Evolutionary conservation across 2,329 filamentous ascomycete genomes (phyloP), one percentile per base, ranked within the genome.

Genomic region (Xylaria polymorpha): DNA sequence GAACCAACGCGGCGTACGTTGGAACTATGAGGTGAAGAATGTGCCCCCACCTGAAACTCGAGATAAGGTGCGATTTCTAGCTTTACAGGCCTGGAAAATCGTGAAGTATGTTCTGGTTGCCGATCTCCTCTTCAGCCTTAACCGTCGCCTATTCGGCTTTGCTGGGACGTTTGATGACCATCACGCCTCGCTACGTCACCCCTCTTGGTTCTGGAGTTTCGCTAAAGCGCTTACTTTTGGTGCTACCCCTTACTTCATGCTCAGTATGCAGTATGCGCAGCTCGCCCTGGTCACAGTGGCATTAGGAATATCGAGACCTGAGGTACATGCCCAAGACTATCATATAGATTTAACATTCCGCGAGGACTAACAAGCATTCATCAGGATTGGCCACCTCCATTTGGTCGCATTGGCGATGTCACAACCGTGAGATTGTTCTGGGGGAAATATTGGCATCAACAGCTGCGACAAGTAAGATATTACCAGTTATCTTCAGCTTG

Each of bases 401-500:
- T 67, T 44, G 37, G 46, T 25, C 15, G 0, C 10, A 9, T 67
- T 15, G 8, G 3, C 1, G 60, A 63, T 3, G 29, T 48, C 0
- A 63, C 51, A 6, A 63, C 65, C 1, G 46, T 67, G 15, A 12
- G 65, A 4, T 9, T 1, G 4, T 64, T 67, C 25, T 67, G 65
- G 65, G 65, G 65, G 2, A 44, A 39, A 15, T 67, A 22, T 46
- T 67, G 65, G 65, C 65, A 67, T 32, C 65, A 67, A 43, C 41
- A n/a, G n/a, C n/a, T n/a, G n/a, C n/a, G n/a, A n/a, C n/a, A n/a
- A n/a, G n/a, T n/a, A n/a, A n/a, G n/a, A n/a, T n/a, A n/a, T n/a
- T n/a, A n/a, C n/a, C n/a, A n/a, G n/a, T 32, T 18, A 55, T 67
- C 9, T 60, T 60, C 2, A 37, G 15, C 50, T 18, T 7, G 8